Percentiles rank a stretch among this genome's conserved stretches.
Conservation (phyloP, 768 basidiomycete species). For the Lentinula edodes region DNA sequence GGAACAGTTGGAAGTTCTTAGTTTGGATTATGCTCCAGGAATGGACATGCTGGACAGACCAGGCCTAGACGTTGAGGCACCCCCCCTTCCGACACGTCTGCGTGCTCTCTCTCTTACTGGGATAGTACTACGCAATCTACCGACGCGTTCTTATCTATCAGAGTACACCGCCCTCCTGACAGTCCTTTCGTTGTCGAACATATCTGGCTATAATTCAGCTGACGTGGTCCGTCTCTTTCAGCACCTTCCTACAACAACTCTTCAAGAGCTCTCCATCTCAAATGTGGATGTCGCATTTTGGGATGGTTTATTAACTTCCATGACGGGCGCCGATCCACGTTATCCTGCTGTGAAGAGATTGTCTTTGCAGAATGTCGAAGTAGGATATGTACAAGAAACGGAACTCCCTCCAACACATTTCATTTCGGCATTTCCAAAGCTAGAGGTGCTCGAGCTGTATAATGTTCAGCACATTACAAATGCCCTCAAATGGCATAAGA, state of each 20-base stretch:
- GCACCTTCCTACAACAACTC: neutral
- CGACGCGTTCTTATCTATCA: neutral
- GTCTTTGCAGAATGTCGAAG: neutral
- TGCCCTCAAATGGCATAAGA: neutral
- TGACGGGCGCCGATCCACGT: neutral
- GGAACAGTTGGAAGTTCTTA: neutral
- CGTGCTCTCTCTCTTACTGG: neutral
- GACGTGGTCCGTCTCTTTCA: neutral
- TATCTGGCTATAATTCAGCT: neutral
- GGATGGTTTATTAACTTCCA: neutral
- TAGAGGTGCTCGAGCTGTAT: neutral
- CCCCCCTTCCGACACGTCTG: neutral
- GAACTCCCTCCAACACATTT: neutral
- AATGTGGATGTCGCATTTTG: constrained; percentile 1
- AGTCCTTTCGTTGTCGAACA: neutral
- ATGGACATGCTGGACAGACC: constrained; percentile 4
- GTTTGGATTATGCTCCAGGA: neutral
- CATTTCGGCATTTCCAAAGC: neutral
- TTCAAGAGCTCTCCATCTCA: neutral
- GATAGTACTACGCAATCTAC: neutral
- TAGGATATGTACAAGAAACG: neutral
- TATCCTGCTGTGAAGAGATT: neutral
- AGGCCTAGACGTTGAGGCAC: neutral
- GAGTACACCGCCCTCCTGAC: constrained; percentile 1
- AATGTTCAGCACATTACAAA: neutral